Evolutionary conservation across 2,329 filamentous ascomycete genomes (phyloP), one percentile per base, ranked within the genome.

Genomic region (Trichoderma aggressivum): DNA sequence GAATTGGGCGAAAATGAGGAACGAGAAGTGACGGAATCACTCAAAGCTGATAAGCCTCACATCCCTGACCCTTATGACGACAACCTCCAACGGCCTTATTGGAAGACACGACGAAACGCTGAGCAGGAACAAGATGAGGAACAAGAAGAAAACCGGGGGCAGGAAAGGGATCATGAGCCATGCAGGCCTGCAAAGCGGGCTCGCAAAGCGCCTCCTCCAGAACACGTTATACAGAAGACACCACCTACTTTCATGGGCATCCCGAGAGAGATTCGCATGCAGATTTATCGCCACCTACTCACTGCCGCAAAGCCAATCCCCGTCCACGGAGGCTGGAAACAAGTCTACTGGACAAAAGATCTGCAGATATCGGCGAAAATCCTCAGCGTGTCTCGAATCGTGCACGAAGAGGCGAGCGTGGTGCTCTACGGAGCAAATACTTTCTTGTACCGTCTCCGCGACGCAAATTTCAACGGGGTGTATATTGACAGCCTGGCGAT

Each of bases 341-440:
- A 75, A 2, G 75, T 82, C 4, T 81, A 78, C 64, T 75, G 76
- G 36, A 75, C 77, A 7, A 73, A 77, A 63, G 75, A 73, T 7
- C 73, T 78, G 1, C 73, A 73, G 0, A 79, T 86, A 0, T 71
- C 80, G 10, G 77, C 80, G 2, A 72, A 72, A 0, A 80, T 88
- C 56, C 76, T 88, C 28, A 66, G 72, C 3, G 78, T 77, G 2
- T 83, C 81, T 76, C 74, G 73, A 3, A 67, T 71, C 1, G 73
- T 85, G 32, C 79, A 79, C 36, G 7, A 60, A 0, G 83, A 86
- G 75, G 82, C 81, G 2, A 73, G 79, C 2, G 74, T 74, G 2
- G 75, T 87, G 5, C 78, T 88, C 1, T 88, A 85, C 70, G 82
- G 84, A 3, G 78, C 82, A 32, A 88, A 88, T 63, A 79, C 65